These are phyloP conservation scores for Lupinus albus DNA, from an alignment of 306 rosid species.

Conservation along the genomic window DNA sequence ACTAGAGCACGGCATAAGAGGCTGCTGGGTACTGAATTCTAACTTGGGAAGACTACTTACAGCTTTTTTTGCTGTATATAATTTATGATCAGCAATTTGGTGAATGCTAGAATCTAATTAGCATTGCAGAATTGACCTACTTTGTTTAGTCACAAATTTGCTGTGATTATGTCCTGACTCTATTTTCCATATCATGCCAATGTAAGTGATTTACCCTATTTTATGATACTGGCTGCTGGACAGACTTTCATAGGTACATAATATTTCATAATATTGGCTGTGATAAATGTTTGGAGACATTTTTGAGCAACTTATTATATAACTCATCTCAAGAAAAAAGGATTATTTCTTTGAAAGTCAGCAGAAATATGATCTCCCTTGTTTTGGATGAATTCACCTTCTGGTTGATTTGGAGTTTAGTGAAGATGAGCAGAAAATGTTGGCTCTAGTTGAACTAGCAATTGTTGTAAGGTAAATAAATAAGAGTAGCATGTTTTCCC, in stretches of 20 bases:
- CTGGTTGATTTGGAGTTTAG: too few relatives aligned
- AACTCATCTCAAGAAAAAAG: background rate
- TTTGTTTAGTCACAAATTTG: conserved; percentile 28
- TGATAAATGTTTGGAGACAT: conserved; percentile 35
- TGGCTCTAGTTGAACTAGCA: too few relatives aligned
- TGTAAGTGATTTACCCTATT: conserved; percentile 42
- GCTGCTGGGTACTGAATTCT: conserved; percentile 53
- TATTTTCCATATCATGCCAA: conserved; percentile 39
- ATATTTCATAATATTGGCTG: conserved; percentile 16
- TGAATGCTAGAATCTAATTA: background rate
- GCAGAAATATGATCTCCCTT: too few relatives aligned
- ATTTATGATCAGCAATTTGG: conserved; percentile 46
- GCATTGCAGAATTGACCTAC: too few relatives aligned
- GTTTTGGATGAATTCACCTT: too few relatives aligned
- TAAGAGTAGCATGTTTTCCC: too few relatives aligned
- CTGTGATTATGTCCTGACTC: conserved; percentile 37
- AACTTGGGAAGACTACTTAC: conserved; percentile 48
- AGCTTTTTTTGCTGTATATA: conserved; percentile 36
- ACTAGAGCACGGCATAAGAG: conserved; percentile 44
- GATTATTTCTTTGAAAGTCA: background rate
- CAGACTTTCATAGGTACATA: conserved; percentile 42
- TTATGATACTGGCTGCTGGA: conserved; percentile 36
- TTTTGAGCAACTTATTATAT: background rate
- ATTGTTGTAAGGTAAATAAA: too few relatives aligned
- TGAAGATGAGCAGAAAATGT: too few relatives aligned